Base-by-base conservation (phyloP, 2,329 filamentous ascomycete genomes). In the Stromatinia cepivora region DNA sequence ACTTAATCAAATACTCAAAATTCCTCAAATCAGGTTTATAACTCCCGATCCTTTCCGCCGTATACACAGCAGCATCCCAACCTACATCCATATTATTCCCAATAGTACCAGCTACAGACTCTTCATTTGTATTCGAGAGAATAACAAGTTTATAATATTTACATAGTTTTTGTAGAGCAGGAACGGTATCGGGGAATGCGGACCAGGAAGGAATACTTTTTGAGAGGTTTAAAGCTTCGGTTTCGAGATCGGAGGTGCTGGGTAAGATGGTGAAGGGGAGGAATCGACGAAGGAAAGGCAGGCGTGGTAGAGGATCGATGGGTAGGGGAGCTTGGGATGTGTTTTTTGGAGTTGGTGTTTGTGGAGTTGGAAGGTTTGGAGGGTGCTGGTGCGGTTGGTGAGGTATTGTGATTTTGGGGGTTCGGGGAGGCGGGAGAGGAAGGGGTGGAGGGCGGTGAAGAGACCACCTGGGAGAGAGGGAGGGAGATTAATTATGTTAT, bases 11-110 rank as follows among this genome's bases (percentile, higher is more conserved):
- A 75, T 88, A 87, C 67, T 87, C 83, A 70, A 93, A 93, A 72
- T 92, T 92, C 59, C 80, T 79, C 52, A 81, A 75, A 72, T 87
- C 83, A 0, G 91, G 90, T 79, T 92, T 93, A 77, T 92, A 93
- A 25, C 82, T 84, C 0, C 90, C 89, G 25, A 92, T 85, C 42
- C 91, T 87, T 77, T 92, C 82, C 0, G 90, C 90, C 0, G 89
- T 92, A 74, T 90, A 84, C 46, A 91, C 79, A 2, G 85, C 81
- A 73, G 85, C 81, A 73, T 90, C 87, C 75, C 92, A 83, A 1
- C 81, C 72, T 42, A 84, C 79, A 1, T 81, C 82, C 50, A 81
- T 73, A 1, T 31, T 10, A 28, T 56, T 34, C 6, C 31, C 25
- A 4, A 31, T 50, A 7, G 59, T 48, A 8, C 11, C 20, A 6